Evolutionary conservation across 2,329 filamentous ascomycete species (phyloP).

Genomic region (Xylaria sp.): DNA sequence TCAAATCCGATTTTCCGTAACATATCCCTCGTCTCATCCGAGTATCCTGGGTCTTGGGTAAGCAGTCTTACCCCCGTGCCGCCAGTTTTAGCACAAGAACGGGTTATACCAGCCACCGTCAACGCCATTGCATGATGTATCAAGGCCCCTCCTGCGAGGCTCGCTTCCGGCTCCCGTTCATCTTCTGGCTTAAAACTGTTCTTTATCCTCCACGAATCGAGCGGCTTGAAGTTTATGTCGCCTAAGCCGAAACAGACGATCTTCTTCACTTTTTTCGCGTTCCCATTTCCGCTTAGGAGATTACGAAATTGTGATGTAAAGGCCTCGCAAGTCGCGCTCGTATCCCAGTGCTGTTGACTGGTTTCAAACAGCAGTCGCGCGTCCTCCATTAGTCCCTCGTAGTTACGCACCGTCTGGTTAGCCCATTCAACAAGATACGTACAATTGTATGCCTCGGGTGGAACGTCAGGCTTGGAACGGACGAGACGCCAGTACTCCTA

Average conservation of each 20-base stretch:
- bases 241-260: conserved; percentile 38
- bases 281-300: conserved; percentile 18
- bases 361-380: conserved; percentile 25
- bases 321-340: conserved; percentile 30
- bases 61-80: conserved; percentile 26
- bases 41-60: conserved; percentile 37
- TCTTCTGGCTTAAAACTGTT: conserved; percentile 23
- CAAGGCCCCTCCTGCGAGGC: conserved; percentile 17
- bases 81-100: conserved; percentile 12
- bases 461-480: conserved; percentile 23
- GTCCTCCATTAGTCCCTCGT: conserved; percentile 26
- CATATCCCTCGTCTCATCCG: conserved; percentile 27
- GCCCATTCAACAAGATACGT: conserved; percentile 38
- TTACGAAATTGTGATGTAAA: conserved; percentile 30
- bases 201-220: conserved; percentile 28
- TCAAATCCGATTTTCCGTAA: conserved; percentile 34
- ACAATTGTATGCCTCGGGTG: conserved; percentile 35
- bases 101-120: conserved; percentile 30
- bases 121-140: conserved; percentile 35
- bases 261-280: conserved; percentile 33
- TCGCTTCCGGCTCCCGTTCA: conserved; percentile 25
- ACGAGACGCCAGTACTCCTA: conserved; percentile 35
- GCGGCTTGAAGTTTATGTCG: conserved; percentile 31
- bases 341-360: conserved; percentile 27
- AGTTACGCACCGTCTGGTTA: conserved; percentile 31